These are phyloP conservation scores for Fimicolochytrium jonesii DNA, from an alignment of 192 early-diverging fungal genomes.

Conservation along the genomic window DNA sequence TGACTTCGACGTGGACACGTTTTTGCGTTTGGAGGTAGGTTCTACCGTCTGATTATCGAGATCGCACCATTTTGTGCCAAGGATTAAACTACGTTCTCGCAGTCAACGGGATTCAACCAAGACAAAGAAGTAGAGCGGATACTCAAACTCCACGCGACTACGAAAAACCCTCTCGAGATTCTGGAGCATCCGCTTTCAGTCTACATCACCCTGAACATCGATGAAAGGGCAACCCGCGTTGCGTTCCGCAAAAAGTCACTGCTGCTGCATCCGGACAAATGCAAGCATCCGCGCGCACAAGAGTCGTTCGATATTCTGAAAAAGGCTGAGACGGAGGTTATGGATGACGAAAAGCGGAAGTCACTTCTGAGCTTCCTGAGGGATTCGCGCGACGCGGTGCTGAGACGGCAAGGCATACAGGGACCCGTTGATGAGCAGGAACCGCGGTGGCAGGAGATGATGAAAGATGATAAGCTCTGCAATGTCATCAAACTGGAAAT, in stretches of 20 bases:
- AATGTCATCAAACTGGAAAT: constrained; percentile 35
- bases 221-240: constrained; percentile 26
- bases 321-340: constrained; percentile 45
- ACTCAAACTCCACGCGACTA: constrained; percentile 25
- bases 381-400: constrained; percentile 40
- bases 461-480: constrained; percentile 4
- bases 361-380: constrained; percentile 31
- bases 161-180: constrained; percentile 36
- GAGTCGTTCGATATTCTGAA: constrained; percentile 54
- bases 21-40: constrained; percentile 36
- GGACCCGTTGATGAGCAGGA: neutral
- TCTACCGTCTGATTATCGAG: neutral
- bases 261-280: constrained; percentile 56
- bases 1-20: constrained; percentile 42
- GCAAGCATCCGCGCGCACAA: constrained; percentile 46
- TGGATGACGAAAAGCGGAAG: constrained; percentile 40
- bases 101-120: constrained; percentile 41
- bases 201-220: constrained; percentile 18
- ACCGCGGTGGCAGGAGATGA: neutral
- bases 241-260: constrained; percentile 47
- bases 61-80: no score
- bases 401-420: constrained; percentile 19
- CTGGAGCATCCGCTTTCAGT: constrained; percentile 36
- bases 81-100: neutral
- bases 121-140: constrained; percentile 48